Percentiles rank a stretch among this genome's conserved stretches.
These are phyloP conservation scores for Cystofilobasidium bisporidii DNA, from an alignment of 768 basidiomycete genomes.

Conservation along the genomic window DNA sequence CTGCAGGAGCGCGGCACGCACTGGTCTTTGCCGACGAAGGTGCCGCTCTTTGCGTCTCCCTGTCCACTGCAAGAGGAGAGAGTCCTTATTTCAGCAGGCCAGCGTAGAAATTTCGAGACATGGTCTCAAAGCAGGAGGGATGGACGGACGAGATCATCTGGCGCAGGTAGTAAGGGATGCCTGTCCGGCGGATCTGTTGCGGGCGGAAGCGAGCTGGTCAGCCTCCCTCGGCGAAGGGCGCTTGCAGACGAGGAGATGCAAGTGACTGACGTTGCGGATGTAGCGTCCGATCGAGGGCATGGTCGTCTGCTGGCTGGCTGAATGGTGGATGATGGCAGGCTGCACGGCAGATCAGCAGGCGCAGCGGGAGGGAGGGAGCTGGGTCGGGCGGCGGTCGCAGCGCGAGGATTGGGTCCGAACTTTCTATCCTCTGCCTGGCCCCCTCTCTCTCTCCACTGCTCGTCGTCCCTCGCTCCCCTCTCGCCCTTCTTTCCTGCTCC, in stretches of 20 bases:
- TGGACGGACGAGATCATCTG: background rate
- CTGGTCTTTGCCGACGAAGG: slow-evolving; percentile 68
- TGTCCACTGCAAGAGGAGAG: slow-evolving; percentile 56
- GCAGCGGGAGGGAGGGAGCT: background rate
- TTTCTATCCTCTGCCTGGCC: too few species aligned
- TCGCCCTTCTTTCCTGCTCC: too few species aligned
- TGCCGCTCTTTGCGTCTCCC: slow-evolving; percentile 82
- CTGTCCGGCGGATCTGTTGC: background rate
- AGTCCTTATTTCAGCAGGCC: background rate
- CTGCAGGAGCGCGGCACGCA: slow-evolving; percentile 49
- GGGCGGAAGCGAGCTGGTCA: too few species aligned
- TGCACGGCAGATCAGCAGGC: background rate
- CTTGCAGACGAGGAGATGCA: too few species aligned
- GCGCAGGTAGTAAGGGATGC: background rate
- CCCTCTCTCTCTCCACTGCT: too few species aligned
- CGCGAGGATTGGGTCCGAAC: too few species aligned
- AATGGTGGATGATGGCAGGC: background rate
- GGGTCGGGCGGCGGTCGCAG: too few species aligned
- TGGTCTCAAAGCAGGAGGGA: background rate
- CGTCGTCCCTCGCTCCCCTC: too few species aligned
- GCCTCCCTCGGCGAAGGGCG: too few species aligned
- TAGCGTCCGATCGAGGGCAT: background rate
- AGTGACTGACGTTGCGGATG: background rate
- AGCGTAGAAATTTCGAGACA: slow-evolving; percentile 44
- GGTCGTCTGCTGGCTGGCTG: too few species aligned